Percentiles rank a stretch among this genome's conserved stretches.
Evolutionary conservation across 768 basidiomycete species (phyloP).

Genomic region (Serendipita vermifera): DNA sequence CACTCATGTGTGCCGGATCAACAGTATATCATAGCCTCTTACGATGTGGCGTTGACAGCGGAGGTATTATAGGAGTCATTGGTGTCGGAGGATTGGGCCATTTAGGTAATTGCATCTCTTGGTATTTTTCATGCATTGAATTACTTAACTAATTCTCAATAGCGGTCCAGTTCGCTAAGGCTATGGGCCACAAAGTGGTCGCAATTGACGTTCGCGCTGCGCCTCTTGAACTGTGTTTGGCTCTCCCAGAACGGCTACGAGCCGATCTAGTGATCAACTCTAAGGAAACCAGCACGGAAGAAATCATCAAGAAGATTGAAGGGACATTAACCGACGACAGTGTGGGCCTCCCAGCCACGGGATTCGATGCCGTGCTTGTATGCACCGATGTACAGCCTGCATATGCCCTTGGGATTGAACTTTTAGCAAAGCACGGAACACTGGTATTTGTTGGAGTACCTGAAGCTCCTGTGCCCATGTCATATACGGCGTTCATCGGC

Average conservation of each 20-base stretch:
- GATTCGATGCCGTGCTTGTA: slow-evolving; percentile 15
- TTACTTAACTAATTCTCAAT: not conserved
- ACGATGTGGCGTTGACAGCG: not conserved
- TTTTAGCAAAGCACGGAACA: slow-evolving; percentile 15
- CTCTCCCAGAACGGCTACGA: slow-evolving; percentile 10
- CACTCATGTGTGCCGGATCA: slow-evolving; percentile 13
- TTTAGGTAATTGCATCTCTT: not conserved
- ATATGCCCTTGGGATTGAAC: slow-evolving; percentile 13
- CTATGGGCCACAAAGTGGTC: slow-evolving; percentile 16
- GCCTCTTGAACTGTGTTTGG: slow-evolving; percentile 15
- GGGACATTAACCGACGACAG: not conserved
- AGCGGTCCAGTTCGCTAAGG: slow-evolving; percentile 16
- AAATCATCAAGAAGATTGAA: not conserved
- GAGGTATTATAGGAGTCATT: slow-evolving; percentile 9
- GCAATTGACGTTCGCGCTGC: slow-evolving; percentile 15
- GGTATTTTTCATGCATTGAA: too few relatives aligned
- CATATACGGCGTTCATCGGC: slow-evolving; percentile 10
- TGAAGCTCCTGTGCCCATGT: slow-evolving; percentile 9
- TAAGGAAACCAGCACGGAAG: not conserved
- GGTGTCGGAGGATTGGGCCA: slow-evolving; percentile 9
- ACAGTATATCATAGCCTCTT: slow-evolving; percentile 9
- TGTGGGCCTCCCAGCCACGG: not conserved
- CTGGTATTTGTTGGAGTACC: slow-evolving; percentile 16
- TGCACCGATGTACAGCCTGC: slow-evolving; percentile 16
- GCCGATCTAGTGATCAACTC: slow-evolving; percentile 15